Evolutionary conservation across 2,329 filamentous ascomycete genomes (phyloP).

Genomic region (Ascochyta lentis): DNA sequence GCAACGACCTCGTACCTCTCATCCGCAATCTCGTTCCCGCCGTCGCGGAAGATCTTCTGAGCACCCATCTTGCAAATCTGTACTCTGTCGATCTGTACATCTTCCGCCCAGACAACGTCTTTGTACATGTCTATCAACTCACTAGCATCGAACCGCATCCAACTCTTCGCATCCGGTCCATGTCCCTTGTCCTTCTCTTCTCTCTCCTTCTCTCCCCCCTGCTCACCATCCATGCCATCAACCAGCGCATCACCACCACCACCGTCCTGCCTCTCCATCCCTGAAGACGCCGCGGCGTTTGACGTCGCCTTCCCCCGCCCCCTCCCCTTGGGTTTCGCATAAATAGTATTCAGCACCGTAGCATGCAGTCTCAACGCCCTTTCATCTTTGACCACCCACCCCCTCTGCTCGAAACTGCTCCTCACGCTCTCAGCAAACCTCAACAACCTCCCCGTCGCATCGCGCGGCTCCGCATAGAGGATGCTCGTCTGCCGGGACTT

Average conservation of each 20-base stretch:
- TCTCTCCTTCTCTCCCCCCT: constrained; percentile 4
- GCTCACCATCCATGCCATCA: constrained; percentile 7
- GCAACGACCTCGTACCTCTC: constrained; percentile 62
- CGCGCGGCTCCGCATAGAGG: constrained; percentile 64
- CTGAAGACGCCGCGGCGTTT: constrained; percentile 2
- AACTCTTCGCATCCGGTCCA: constrained; percentile 31
- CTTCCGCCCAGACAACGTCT: constrained; percentile 73
- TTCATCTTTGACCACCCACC: constrained; percentile 64
- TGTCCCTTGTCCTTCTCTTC: constrained; percentile 7
- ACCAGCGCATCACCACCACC: not conserved
- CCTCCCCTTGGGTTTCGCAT: constrained; percentile 60
- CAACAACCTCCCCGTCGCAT: constrained; percentile 59
- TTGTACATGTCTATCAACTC: constrained; percentile 61
- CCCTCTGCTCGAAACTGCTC: constrained; percentile 61
- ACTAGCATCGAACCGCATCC: constrained; percentile 52
- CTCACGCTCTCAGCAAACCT: constrained; percentile 66
- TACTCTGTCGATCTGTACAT: constrained; percentile 71
- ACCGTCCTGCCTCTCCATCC: not conserved
- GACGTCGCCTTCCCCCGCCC: constrained; percentile 33
- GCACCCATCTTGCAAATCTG: constrained; percentile 90
- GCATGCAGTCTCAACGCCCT: constrained; percentile 79
- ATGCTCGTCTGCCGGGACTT: constrained; percentile 57
- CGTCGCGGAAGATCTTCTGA: constrained; percentile 62
- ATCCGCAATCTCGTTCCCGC: constrained; percentile 54
- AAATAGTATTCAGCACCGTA: constrained; percentile 85